Evolutionary conservation across 2,329 filamentous ascomycete genomes (phyloP).

Genomic region (Penicillium sp.): DNA sequence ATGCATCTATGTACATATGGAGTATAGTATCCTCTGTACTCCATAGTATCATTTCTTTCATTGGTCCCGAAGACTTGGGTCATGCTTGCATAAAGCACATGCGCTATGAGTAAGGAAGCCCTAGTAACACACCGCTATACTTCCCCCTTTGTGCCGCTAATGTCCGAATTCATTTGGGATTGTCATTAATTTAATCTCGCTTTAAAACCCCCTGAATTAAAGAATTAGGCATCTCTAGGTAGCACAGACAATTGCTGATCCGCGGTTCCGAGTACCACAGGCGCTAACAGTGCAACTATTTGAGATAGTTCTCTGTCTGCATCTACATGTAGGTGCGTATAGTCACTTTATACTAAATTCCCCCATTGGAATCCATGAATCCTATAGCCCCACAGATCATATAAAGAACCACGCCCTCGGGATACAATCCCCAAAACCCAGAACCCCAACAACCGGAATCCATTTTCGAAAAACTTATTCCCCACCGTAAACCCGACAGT

Average conservation of each 20-base stretch:
- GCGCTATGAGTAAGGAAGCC: not conserved
- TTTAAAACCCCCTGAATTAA: not conserved
- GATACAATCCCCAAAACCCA: not conserved
- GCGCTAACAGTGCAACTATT: too few species aligned
- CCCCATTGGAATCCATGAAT: not conserved
- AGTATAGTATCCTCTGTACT: too few species aligned
- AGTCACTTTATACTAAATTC: not conserved
- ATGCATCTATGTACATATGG: not conserved
- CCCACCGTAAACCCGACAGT: constrained; percentile 6
- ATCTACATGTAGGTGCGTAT: not conserved
- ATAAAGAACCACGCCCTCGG: not conserved
- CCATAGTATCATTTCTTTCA: too few species aligned
- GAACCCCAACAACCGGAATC: too few species aligned
- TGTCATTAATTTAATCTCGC: not conserved
- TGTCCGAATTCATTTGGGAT: too few species aligned
- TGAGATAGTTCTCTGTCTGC: not conserved
- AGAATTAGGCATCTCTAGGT: not conserved
- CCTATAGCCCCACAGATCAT: not conserved
- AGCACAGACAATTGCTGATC: not conserved
- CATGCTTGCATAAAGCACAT: not conserved
- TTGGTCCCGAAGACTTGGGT: too few species aligned
- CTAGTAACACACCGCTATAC: not conserved
- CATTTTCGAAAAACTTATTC: not conserved
- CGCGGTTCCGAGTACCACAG: not conserved
- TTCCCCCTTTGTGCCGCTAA: not conserved